These are phyloP conservation scores for Auricularia sp. DNA, from an alignment of 768 basidiomycete species.

Conservation along the genomic window DNA sequence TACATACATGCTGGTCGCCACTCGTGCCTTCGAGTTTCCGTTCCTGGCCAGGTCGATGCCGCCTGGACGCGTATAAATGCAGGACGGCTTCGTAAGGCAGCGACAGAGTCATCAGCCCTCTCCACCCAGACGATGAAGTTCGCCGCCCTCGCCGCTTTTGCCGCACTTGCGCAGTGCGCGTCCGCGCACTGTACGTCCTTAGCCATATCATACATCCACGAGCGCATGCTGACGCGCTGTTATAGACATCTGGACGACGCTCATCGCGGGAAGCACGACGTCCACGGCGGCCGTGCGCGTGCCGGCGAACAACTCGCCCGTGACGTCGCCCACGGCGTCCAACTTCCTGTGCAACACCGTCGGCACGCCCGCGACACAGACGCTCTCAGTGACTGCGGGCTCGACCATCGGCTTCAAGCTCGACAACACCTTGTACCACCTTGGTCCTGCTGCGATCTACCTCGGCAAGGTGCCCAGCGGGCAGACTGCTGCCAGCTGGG, in stretches of 20 bases:
- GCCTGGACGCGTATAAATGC: too few species aligned
- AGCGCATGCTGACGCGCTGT: background rate
- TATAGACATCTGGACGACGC: slow-evolving; percentile 25
- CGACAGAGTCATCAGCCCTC: too few species aligned
- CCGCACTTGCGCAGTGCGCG: slow-evolving; percentile 20
- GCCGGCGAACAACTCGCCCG: slow-evolving; percentile 27
- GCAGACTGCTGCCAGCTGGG: background rate
- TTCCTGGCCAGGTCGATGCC: too few species aligned
- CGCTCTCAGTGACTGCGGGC: slow-evolving; percentile 31
- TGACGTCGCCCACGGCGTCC: slow-evolving; percentile 21
- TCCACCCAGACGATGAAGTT: background rate
- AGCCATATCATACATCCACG: too few species aligned
- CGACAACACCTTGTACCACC: slow-evolving; percentile 34
- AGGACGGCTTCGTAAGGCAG: too few species aligned
- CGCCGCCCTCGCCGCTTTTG: slow-evolving; percentile 6
- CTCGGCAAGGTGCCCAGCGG: slow-evolving; percentile 15
- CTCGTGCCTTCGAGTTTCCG: too few species aligned
- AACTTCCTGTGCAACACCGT: slow-evolving; percentile 30
- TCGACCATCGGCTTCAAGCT: slow-evolving; percentile 31
- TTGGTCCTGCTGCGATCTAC: slow-evolving; percentile 37
- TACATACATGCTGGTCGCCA: too few species aligned
- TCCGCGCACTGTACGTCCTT: slow-evolving; percentile 25
- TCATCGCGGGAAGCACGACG: slow-evolving; percentile 22
- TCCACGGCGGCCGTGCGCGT: slow-evolving; percentile 24
- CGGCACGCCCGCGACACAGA: slow-evolving; percentile 26